Percentiles rank a stretch among this genome's conserved stretches.
Evolutionary conservation across 2,329 filamentous ascomycete genomes (phyloP).

Genomic region (Zalaria obscura): DNA sequence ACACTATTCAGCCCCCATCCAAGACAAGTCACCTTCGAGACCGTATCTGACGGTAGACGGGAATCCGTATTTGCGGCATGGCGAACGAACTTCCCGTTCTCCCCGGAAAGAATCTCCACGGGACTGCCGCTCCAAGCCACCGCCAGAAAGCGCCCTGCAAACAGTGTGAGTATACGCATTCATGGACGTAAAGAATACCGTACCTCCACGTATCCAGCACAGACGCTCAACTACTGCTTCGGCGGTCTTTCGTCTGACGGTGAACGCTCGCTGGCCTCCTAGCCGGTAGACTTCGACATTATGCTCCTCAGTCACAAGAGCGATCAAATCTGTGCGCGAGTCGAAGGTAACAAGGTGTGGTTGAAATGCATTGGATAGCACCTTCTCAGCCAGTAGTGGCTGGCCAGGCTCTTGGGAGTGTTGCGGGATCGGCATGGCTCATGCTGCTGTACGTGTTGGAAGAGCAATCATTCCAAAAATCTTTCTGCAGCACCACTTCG

Average conservation of each 20-base stretch:
- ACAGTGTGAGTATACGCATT: not conserved
- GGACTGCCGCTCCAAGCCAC: constrained; percentile 73
- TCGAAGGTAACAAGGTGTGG: constrained; percentile 56
- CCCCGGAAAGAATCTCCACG: constrained; percentile 62
- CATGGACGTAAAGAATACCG: not conserved
- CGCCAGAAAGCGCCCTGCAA: constrained; percentile 54
- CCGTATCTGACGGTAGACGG: not conserved
- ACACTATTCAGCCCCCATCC: constrained; percentile 2
- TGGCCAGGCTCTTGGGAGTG: not conserved
- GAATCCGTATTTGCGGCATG: constrained; percentile 30
- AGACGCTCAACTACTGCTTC: constrained; percentile 21
- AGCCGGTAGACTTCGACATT: constrained; percentile 65
- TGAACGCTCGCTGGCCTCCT: constrained; percentile 57
- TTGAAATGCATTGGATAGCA: constrained; percentile 41
- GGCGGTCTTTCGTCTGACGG: constrained; percentile 26
- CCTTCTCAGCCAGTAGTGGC: constrained; percentile 35
- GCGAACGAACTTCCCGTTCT: constrained; percentile 70
- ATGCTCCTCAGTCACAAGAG: constrained; percentile 53
- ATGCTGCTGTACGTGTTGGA: not conserved
- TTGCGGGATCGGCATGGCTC: not conserved
- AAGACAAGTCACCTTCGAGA: constrained; percentile 3
- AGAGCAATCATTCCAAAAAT: too few species aligned
- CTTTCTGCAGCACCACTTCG: too few species aligned
- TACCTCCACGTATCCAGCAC: constrained; percentile 33
- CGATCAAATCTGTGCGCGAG: constrained; percentile 73